These are phyloP conservation scores for Blastobotrys malaysiensis DNA, from an alignment of 1,139 yeast species.

Conservation along the genomic window DNA sequence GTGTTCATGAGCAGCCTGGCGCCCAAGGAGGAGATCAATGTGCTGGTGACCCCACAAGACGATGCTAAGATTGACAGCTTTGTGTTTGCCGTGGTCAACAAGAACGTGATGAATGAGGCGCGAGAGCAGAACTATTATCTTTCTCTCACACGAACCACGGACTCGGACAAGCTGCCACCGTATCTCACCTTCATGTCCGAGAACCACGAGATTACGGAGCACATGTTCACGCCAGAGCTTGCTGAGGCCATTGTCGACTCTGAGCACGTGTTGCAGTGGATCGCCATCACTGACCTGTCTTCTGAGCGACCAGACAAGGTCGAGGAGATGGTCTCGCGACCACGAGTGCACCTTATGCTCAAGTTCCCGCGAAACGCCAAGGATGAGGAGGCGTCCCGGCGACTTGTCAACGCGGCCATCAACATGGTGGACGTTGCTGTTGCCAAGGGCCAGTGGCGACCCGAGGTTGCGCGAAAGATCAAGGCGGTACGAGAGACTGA, in stretches of 20 bases:
- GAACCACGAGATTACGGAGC: slow-evolving; percentile 70
- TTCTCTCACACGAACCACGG: slow-evolving; percentile 77
- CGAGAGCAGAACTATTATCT: slow-evolving; percentile 76
- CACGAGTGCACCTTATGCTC: slow-evolving; percentile 52
- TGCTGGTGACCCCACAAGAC: slow-evolving; percentile 54
- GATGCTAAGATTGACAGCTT: slow-evolving; percentile 52
- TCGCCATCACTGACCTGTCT: slow-evolving; percentile 83
- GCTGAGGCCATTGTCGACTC: slow-evolving; percentile 39
- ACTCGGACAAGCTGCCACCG: slow-evolving; percentile 66
- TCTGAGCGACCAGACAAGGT: slow-evolving; percentile 53
- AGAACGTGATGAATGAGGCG: slow-evolving; percentile 69
- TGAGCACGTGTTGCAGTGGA: slow-evolving; percentile 44
- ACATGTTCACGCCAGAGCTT: slow-evolving; percentile 50
- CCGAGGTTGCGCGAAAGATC: slow-evolving; percentile 73
- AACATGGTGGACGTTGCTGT: slow-evolving; percentile 50
- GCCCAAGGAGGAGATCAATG: slow-evolving; percentile 43
- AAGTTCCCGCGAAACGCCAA: slow-evolving; percentile 42
- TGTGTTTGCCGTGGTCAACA: slow-evolving; percentile 79
- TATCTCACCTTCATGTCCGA: slow-evolving; percentile 83
- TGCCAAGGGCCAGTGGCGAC: slow-evolving; percentile 39
- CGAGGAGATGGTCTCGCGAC: slow-evolving; percentile 48
- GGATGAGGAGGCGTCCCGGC: slow-evolving; percentile 45
- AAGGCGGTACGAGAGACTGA: slow-evolving; percentile 71
- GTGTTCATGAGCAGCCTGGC: slow-evolving; percentile 47
- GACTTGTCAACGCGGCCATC: slow-evolving; percentile 49